Conservation (phyloP, 257 asterid species). For the Solanum neorickii region DNA sequence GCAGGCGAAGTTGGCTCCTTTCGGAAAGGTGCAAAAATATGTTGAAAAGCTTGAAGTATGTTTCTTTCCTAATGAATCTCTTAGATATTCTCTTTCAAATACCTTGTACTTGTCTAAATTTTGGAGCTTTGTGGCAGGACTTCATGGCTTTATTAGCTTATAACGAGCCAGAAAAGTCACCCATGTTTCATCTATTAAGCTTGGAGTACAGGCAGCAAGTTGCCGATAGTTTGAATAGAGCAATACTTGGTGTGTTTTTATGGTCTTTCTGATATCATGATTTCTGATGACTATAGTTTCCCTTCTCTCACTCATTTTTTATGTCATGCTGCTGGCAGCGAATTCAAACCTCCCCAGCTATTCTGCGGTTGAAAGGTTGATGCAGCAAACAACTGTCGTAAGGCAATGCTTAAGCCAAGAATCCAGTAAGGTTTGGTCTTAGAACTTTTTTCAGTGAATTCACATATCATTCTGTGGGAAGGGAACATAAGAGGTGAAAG, state of each 20-base stretch:
- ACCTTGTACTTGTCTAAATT: not conserved
- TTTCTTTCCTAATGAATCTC: not conserved
- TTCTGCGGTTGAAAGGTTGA: slow-evolving; percentile 68
- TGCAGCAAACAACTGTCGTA: slow-evolving; percentile 76
- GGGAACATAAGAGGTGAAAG: not conserved
- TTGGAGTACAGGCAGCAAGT: slow-evolving; percentile 65
- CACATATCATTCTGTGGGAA: not conserved
- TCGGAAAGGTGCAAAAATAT: slow-evolving; percentile 65
- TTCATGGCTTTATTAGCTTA: slow-evolving; percentile 80
- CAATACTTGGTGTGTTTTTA: slow-evolving; percentile 53
- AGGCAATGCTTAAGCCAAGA: slow-evolving; percentile 67
- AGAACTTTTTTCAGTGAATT: slow-evolving; percentile 1
- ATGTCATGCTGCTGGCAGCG: slow-evolving; percentile 30
- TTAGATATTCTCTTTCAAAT: not conserved
- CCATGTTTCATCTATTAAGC: slow-evolving; percentile 81
- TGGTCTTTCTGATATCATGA: not conserved
- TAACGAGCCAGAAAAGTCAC: slow-evolving; percentile 88
- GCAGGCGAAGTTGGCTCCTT: slow-evolving; percentile 59
- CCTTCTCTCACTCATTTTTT: not conserved
- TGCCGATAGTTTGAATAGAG: slow-evolving; percentile 79
- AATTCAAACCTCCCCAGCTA: slow-evolving; percentile 56
- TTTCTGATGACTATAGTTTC: not conserved
- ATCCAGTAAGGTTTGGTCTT: slow-evolving; percentile 57
- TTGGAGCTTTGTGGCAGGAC: slow-evolving; percentile 38
- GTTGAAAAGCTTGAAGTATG: slow-evolving; percentile 71